Base-by-base conservation (phyloP, 495 filamentous ascomycete genomes). In the Viridothelium virens region DNA sequence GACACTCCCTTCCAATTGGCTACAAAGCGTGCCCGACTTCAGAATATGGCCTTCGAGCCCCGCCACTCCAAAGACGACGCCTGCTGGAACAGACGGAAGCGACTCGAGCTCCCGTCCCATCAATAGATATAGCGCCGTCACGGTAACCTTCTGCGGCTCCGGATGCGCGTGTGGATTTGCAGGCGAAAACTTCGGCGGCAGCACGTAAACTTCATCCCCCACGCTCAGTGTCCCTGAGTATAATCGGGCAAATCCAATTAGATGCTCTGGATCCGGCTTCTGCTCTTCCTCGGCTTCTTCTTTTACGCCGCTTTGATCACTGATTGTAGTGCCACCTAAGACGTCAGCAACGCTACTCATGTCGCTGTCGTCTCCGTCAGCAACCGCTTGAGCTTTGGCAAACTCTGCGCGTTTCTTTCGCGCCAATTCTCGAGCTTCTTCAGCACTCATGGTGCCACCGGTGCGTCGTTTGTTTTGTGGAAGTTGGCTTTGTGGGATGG, bases 21-120 rank as follows among this genome's bases (percentile, higher is more conserved):
- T 94, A 77, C 92, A 96, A 2, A 99, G 81, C 0, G 94, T 99
- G 9, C 92, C 95, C 33, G 91, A 93, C 75, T 99, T 99, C 56
- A 99, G 79, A 25, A 99, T 87, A 67, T 91, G 85, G 36, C 93
- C 94, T 68, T 92, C 92, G 10, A 99, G 83, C 25, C 94, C 94
- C 18, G 86, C 90, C 41, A 99, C 91, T n/a, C 93, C 94, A 73
- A 97, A 97, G 9, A 99, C 90, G 9, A 94, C 91, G 38, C 94
- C 94, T 31, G 94, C 93, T 2, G 94, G 92, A 0, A 97, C 92
- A 0, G 89, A 89, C 50, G 83, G 79, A 2, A 99, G 84, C 0
- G 88, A 82, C 71, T 97, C 94, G 1, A 99, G 82, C 67, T 88
- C 87, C 50, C 92, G 83, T 41, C 94, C 94, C 94, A 99, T 99